Base-by-base conservation (phyloP, 495 filamentous ascomycete species). In the Penicillium egyptiacum region DNA sequence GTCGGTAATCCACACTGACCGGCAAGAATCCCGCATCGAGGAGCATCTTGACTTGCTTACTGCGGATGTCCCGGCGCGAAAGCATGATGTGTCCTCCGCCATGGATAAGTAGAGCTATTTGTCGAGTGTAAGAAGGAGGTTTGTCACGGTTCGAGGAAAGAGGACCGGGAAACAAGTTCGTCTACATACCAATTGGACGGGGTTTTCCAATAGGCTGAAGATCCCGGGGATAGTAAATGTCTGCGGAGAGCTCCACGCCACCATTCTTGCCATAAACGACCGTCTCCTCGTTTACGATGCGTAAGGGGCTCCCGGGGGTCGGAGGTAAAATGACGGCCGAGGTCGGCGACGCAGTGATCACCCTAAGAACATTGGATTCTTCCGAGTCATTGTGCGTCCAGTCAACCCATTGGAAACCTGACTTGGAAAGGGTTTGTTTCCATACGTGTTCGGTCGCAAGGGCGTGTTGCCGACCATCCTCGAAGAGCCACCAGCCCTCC, bases 1-100 rank as follows among this genome's bases (percentile, higher is more conserved):
- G 74, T 10, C 81, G 66, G 61, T 84, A 79, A 56, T 85, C 81
- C 8, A 81, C 47, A 55, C 77, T 81, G 16, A 85, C 66, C 5
- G 82, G 80, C 0, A 85, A 50, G 51, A 83, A 73, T 6, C 79
- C 80, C 2, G 57, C 59, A 1, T 64, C 51, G 1, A 81, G 64
- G 0, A 83, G 62, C 0, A 66, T 39, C 6, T 57, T 25, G 0
- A 69, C 76, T 50, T 84, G 82, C 10, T 55, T 45, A 1, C 66
- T 70, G 1, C 71, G 63, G 14, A 84, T 63, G 33, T 75, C 78
- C 17, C 72, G 71, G 0, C 80, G 67, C 0, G 75, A 71, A 14
- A 80, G 57, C 50, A 75, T 74, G 4, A 80, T 55, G 50, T 83
- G 78, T 22, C 81, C 71, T 14, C 81, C 81, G 3, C 82, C 81